Base-by-base conservation (phyloP, 345 rosid genomes). In the Dovyalis caffra region DNA sequence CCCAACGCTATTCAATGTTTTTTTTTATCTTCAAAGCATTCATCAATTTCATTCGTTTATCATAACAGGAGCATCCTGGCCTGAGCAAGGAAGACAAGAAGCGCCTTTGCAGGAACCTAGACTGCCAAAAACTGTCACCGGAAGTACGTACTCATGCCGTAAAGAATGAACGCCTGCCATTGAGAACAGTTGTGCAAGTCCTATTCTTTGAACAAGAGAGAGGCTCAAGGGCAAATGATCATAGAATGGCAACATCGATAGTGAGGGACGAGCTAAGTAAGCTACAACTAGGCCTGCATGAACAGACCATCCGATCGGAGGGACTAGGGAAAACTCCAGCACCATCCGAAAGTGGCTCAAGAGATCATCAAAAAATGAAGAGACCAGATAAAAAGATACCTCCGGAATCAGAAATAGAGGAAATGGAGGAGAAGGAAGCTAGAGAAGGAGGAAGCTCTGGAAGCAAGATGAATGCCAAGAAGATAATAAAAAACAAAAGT, bases 111-210 rank as follows among this genome's bases (percentile, higher is more conserved):
- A 85, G 90, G 73, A 83, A 83, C 66, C 88, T 96, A 5, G 95
- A 96, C 88, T 93, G 99, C 87, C 98, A 90, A 81, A 96, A 93
- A 78, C 83, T 96, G 76, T 90, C 99, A 12, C 84, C 88, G 26
- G 95, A 90, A 70, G 88, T 93, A 31, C 93, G 99, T 0, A 86
- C 97, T 1, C 99, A 92, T 21, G 99, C 98, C 0, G 94, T 92
- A 49, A 96, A 93, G 83, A 96, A 96, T 45, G 99, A 93, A 83
- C 85, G 97, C 72, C 86, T 96, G 33, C 99, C 99, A 10, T 53
- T 96, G 78, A 88, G 97, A 81, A 96, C 98, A 2, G 98, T 96
- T 2, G 99, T 96, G 68, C 99, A 90, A 78, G 90, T 91, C 75
- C 91, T 93, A 73, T 96, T 86, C 86, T 96, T 90, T 34, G 99